Percentiles rank a stretch among this genome's conserved stretches.
Evolutionary conservation across 257 asterid species (phyloP).

Genomic region (Misopates orontium): DNA sequence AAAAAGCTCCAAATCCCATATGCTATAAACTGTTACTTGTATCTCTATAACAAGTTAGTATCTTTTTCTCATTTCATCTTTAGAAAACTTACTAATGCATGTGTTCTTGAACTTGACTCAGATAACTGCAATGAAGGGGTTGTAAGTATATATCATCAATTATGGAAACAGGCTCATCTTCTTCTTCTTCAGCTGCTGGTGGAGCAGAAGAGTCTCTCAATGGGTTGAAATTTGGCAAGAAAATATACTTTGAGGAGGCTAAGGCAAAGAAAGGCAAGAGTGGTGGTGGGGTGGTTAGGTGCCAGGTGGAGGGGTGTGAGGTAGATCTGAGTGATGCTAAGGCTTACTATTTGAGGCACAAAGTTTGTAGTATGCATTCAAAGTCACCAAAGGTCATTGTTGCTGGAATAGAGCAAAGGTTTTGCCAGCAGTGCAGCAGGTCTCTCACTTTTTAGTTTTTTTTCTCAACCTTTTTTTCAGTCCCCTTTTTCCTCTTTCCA

Average conservation of each 20-base stretch:
- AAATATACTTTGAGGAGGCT: slow-evolving; percentile 74
- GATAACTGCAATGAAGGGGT: slow-evolving; percentile 40
- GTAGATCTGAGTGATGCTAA: slow-evolving; percentile 94
- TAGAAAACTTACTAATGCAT: no score
- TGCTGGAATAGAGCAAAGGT: slow-evolving; percentile 87
- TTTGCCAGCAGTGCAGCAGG: slow-evolving; percentile 99
- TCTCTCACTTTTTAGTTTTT: slow-evolving; percentile 25
- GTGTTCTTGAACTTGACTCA: neutral
- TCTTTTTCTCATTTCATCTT: no score
- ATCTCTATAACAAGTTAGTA: no score
- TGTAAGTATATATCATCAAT: slow-evolving; percentile 32
- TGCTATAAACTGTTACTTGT: no score
- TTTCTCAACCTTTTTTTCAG: no score
- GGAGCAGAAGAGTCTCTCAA: no score
- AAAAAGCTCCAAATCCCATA: no score
- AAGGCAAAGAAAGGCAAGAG: slow-evolving; percentile 58
- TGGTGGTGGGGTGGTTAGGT: slow-evolving; percentile 41
- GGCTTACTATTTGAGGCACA: slow-evolving; percentile 93
- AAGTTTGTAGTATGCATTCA: slow-evolving; percentile 87
- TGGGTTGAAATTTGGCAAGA: slow-evolving; percentile 79
- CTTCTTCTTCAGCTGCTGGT: no score
- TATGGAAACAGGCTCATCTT: slow-evolving; percentile 73
- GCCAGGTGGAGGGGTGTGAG: slow-evolving; percentile 93
- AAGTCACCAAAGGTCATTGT: slow-evolving; percentile 77
- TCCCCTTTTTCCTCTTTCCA: no score